These are phyloP conservation scores for Halenospora varia DNA, from an alignment of 495 filamentous ascomycete genomes.

Conservation along the genomic window DNA sequence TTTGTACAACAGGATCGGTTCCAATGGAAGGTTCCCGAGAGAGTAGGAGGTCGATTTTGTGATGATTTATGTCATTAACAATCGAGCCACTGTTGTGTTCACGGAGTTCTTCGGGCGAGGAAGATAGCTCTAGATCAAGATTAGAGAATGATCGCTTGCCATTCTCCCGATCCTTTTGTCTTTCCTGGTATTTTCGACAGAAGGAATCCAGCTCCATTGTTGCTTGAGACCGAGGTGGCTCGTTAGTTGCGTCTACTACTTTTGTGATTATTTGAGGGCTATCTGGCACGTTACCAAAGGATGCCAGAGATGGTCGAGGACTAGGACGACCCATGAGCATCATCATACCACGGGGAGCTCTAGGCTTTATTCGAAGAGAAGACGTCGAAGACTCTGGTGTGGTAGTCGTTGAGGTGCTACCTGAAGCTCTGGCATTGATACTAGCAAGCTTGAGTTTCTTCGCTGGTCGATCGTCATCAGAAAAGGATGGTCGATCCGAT, in stretches of 20 bases:
- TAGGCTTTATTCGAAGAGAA: constrained; percentile 22
- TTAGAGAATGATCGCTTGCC: background rate
- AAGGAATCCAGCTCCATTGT: constrained; percentile 13
- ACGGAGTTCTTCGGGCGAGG: background rate
- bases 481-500: too few relatives aligned
- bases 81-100: background rate
- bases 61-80: constrained; percentile 16
- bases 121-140: background rate
- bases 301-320: background rate
- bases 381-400: constrained; percentile 6
- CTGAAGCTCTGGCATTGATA: background rate
- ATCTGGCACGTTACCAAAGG: background rate
- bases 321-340: constrained; percentile 20
- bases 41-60: constrained; percentile 14
- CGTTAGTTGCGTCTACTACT: background rate
- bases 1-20: background rate
- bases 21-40: constrained; percentile 8
- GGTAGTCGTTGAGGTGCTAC: background rate
- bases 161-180: constrained; percentile 8
- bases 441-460: background rate
- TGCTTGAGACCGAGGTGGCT: constrained; percentile 13
- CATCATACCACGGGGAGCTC: constrained; percentile 24
- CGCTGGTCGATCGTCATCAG: background rate
- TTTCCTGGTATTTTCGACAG: constrained; percentile 9
- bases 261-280: background rate